phyloP scores from a whole-genome alignment of 108 stramenopile species.

The Cyclotella distinguenda region DNA sequence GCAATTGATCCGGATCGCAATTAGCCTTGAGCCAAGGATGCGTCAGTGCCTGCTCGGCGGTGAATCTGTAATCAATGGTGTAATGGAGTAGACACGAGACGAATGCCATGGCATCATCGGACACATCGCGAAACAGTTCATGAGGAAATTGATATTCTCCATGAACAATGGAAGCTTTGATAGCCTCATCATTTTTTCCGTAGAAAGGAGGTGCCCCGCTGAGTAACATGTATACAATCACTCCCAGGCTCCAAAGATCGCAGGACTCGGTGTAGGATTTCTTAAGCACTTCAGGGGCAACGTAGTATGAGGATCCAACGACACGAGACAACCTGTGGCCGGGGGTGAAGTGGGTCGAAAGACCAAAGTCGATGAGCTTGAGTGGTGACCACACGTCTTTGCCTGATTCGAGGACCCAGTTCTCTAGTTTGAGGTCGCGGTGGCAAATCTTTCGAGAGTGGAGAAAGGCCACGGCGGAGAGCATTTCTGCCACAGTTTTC shows the following conservation, averaged over 20 bases:
- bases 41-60: constrained; percentile 86
- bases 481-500: constrained; percentile 91
- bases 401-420: constrained; percentile 91
- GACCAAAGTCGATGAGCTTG: constrained; percentile 94
- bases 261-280: constrained; percentile 95
- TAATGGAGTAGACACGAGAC: constrained; percentile 82
- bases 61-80: constrained; percentile 84
- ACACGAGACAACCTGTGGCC: constrained; percentile 84
- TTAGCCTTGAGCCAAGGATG: constrained; percentile 86
- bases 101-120: constrained; percentile 89
- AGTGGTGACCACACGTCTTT: constrained; percentile 91
- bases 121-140: constrained; percentile 84
- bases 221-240: constrained; percentile 92
- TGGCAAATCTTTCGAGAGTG: constrained; percentile 88
- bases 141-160: constrained; percentile 89
- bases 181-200: constrained; percentile 87
- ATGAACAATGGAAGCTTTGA: constrained; percentile 86
- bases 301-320: constrained; percentile 94
- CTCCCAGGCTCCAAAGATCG: constrained; percentile 94
- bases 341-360: constrained; percentile 90
- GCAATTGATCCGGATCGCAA: constrained; percentile 70
- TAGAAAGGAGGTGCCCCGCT: constrained; percentile 92
- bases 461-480: constrained; percentile 92
- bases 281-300: constrained; percentile 97
- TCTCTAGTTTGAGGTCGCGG: constrained; percentile 94